A percentile compares a stretch with the other conserved stretches of the same genome.
These are phyloP conservation scores for Globisporangium megalacanthum DNA, from an alignment of 352 stramenopile species.

Conservation along the genomic window DNA sequence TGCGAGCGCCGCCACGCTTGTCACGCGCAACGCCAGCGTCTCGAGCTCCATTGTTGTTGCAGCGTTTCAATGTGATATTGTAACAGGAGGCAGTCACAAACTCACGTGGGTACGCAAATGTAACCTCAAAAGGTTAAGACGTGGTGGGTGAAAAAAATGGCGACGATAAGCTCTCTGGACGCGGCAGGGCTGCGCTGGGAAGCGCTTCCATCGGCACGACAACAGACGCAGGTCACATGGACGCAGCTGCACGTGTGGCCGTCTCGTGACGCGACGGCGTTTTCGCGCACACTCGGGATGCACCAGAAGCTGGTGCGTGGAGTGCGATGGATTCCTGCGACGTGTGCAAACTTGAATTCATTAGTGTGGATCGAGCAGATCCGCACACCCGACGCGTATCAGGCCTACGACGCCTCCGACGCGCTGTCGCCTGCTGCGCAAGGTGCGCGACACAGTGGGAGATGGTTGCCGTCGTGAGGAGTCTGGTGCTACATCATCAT, in stretches of 20 bases:
- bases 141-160: background rate
- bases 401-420: constrained; percentile 46
- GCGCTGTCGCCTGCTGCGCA: constrained; percentile 54
- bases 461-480: background rate
- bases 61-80: too few species aligned
- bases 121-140: background rate
- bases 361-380: constrained; percentile 28
- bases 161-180: too few species aligned
- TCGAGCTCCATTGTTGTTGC: too few species aligned
- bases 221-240: constrained; percentile 3
- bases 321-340: background rate
- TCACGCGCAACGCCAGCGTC: constrained; percentile 31
- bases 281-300: background rate
- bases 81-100: background rate
- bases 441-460: constrained; percentile 24
- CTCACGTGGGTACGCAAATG: background rate
- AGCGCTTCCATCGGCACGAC: constrained; percentile 15
- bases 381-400: constrained; percentile 40
- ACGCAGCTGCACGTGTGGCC: constrained; percentile 26
- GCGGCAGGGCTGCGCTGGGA: constrained; percentile 10
- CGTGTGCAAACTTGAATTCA: background rate
- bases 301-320: constrained; percentile 1
- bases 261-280: constrained; percentile 4
- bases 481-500: background rate
- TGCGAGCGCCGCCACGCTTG: constrained; percentile 20